Evolutionary conservation across 371 early-diverging fungal species (phyloP), one percentile per base, ranked within the genome.

Genomic region (Actinomucor elegans): DNA sequence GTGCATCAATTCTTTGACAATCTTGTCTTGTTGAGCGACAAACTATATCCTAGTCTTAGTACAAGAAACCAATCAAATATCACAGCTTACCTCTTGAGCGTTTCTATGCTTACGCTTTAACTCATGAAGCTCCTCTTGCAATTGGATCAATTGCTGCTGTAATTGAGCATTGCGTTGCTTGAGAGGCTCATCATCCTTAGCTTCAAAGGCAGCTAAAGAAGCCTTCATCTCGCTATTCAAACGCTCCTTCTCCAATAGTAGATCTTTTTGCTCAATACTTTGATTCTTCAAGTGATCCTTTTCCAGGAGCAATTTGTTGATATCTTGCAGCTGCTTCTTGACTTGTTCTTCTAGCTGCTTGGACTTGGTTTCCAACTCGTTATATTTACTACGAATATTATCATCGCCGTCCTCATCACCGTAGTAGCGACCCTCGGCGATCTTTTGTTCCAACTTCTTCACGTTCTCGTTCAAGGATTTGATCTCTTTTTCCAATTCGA

Each of bases 131-230:
- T 88, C 73, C 55, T 89, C 84, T 48, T 83, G 83, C 15, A 86
- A 57, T 49, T 81, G 73, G 8, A 76, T 75, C 5, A 73, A 41
- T 52, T 75, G 69, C 10, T 72, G 67, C 47, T 83, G 83, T 47
- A 84, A 71, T 27, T 79, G 77, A 14, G 80, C 83, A 38, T 68
- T 63, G 21, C 80, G 81, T 23, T 80, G 79, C 55, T 81, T 77
- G 29, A 85, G 75, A 5, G 81, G 74, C 20, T 80, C 77, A 47
- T 86, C 88, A 35, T 85, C 82, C 52, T 86, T 79, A 27, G 75
- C 72, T 44, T 87, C 89, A 55, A 88, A 73, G 2, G 80, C 84
- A 3, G 84, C 84, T 24, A 91, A 70, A 0, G 86, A 76, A n/a
- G 86, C 80, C 52, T 86, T 82, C 64, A 88, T 59, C 26, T 85